phyloP scores from a whole-genome alignment of 129 eudicot species.

The Centrapalus pauciflorus region DNA sequence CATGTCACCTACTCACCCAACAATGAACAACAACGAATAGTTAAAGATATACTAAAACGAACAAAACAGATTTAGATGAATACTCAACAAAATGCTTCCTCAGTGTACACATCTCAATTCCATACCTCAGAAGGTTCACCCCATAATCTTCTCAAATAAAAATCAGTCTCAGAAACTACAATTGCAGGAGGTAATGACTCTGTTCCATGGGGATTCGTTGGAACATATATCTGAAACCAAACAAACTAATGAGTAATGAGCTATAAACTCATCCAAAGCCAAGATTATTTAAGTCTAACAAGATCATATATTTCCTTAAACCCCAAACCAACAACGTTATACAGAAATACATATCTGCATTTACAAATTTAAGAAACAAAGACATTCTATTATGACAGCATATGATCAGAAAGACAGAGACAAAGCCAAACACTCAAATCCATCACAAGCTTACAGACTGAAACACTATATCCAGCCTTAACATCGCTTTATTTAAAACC shows the following conservation, averaged over 20 bases:
- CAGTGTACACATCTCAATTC: background rate
- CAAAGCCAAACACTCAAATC: background rate
- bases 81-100: background rate
- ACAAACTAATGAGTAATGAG: background rate
- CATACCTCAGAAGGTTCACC: conserved; percentile 93
- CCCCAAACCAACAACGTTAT: background rate
- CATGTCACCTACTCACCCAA: no score
- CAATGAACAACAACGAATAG: background rate
- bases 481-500: background rate
- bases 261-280: background rate
- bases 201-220: conserved; percentile 97
- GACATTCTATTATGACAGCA: background rate
- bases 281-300: background rate
- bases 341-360: background rate
- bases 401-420: background rate
- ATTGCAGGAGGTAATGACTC: conserved; percentile 94
- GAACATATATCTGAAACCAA: conserved; percentile 61
- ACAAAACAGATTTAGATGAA: background rate
- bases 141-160: conserved; percentile 91
- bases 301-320: background rate
- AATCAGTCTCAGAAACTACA: conserved; percentile 84
- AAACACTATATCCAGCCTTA: background rate
- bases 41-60: background rate
- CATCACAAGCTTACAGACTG: background rate
- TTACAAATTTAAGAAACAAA: background rate